Evolutionary conservation across 2,329 filamentous ascomycete genomes (phyloP).

Genomic region (Aspergillus oerlinghausenensis): DNA sequence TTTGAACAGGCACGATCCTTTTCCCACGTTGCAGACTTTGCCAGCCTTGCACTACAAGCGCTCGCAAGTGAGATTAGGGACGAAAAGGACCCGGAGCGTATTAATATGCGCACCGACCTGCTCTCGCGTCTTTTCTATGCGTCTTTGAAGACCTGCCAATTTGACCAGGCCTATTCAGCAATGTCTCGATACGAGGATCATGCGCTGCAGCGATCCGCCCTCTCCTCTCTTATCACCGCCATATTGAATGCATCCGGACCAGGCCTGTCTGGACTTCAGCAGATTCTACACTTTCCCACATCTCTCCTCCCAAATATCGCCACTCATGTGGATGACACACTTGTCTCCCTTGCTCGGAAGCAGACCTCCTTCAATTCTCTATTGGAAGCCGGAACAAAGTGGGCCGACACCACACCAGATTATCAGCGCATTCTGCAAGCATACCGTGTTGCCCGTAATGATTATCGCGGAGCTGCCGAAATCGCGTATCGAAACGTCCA

Average conservation of each 20-base stretch:
- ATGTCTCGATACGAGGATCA: conserved; percentile 68
- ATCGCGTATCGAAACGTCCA: conserved; percentile 54
- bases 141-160: conserved; percentile 72
- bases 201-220: conserved; percentile 65
- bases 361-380: conserved; percentile 57
- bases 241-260: conserved; percentile 39
- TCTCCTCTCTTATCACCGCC: conserved; percentile 60
- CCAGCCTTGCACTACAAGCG: conserved; percentile 68
- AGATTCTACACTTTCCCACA: conserved; percentile 71
- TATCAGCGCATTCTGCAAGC: conserved; percentile 89
- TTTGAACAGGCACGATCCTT: conserved; percentile 75
- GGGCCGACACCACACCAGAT: conserved; percentile 49
- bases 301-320: conserved; percentile 59
- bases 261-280: conserved; percentile 45
- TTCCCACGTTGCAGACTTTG: conserved; percentile 80
- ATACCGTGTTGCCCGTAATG: conserved; percentile 76
- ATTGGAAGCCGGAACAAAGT: conserved; percentile 34
- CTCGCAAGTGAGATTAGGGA: conserved; percentile 30
- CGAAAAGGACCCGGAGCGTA: conserved; percentile 34
- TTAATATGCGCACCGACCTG: conserved; percentile 60
- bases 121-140: conserved; percentile 80
- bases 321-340: conserved; percentile 71
- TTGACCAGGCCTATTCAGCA: conserved; percentile 75
- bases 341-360: conserved; percentile 66
- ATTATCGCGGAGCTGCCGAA: conserved; percentile 74